These are phyloP conservation scores for Rhododendron ferrugineum DNA, from an alignment of 148 eudicot genomes.

Conservation along the genomic window DNA sequence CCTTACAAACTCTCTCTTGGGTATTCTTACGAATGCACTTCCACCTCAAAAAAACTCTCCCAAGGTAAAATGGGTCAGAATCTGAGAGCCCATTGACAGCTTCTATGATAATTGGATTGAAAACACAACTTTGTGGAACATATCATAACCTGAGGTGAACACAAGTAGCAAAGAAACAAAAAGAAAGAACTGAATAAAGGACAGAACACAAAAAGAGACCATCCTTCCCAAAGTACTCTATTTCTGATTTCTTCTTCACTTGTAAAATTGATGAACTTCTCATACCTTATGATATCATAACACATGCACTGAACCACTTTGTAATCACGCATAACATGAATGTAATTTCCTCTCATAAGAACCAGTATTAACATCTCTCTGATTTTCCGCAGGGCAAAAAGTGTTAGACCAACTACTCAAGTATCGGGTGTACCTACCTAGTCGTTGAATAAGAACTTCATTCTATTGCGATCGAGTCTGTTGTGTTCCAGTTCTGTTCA, in stretches of 20 bases:
- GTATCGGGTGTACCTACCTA: background rate
- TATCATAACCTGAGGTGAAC: background rate
- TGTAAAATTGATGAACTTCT: background rate
- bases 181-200: background rate
- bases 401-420: background rate
- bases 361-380: background rate
- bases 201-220: background rate
- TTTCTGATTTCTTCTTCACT: background rate
- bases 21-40: background rate
- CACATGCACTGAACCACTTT: background rate
- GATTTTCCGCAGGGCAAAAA: background rate
- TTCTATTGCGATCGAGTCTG: background rate
- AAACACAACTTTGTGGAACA: background rate
- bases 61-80: background rate
- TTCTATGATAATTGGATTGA: background rate
- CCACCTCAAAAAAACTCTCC: background rate
- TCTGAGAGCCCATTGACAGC: background rate
- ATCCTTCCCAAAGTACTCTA: background rate
- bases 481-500: slow-evolving; percentile 24
- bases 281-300: background rate
- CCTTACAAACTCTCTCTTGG: background rate
- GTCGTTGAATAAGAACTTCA: background rate
- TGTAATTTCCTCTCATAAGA: background rate
- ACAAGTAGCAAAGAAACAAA: background rate
- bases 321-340: background rate